Percentiles rank a stretch among this genome's conserved stretches.
These are phyloP conservation scores for Singerocomus rubriflavus DNA, from an alignment of 1,284 basidiomycete species.

Conservation along the genomic window DNA sequence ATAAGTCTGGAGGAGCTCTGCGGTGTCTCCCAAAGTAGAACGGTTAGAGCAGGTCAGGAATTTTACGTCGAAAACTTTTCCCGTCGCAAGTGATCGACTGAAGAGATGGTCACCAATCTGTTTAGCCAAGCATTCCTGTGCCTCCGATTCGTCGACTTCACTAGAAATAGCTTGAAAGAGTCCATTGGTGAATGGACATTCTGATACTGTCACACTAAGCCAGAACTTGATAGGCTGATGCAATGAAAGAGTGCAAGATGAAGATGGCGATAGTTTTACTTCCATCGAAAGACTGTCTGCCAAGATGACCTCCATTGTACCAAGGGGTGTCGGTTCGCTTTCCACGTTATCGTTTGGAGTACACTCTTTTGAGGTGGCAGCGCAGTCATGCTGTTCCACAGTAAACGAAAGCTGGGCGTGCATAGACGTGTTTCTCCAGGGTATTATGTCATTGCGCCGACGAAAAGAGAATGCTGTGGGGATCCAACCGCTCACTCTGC, in stretches of 20 bases:
- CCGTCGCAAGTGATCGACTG: slow-evolving; percentile 21
- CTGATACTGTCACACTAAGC: slow-evolving; percentile 18
- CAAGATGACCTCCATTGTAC: slow-evolving; percentile 5
- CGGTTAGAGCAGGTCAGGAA: slow-evolving; percentile 16
- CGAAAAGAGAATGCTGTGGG: slow-evolving; percentile 13
- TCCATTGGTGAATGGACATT: slow-evolving; percentile 16
- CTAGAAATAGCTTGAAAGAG: slow-evolving; percentile 11
- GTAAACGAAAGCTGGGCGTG: slow-evolving; percentile 12
- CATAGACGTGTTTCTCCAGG: slow-evolving; percentile 19
- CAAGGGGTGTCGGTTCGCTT: slow-evolving; percentile 1
- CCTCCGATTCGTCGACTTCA: background rate
- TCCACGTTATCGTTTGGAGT: background rate
- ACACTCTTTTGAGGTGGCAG: background rate
- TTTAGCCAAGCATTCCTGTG: slow-evolving; percentile 6
- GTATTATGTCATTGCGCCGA: background rate
- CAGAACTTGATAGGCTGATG: background rate
- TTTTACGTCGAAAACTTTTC: slow-evolving; percentile 19
- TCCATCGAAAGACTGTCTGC: background rate
- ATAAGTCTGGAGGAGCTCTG: slow-evolving; percentile 9
- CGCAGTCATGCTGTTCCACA: background rate
- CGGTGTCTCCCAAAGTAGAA: background rate
- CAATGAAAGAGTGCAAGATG: background rate
- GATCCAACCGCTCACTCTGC: slow-evolving; percentile 5
- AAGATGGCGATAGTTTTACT: background rate
- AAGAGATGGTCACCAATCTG: slow-evolving; percentile 12